These are phyloP conservation scores for Marchantia polymorpha DNA, from an alignment of 225 moss, liverwort and hornwort genomes.

Conservation along the genomic window DNA sequence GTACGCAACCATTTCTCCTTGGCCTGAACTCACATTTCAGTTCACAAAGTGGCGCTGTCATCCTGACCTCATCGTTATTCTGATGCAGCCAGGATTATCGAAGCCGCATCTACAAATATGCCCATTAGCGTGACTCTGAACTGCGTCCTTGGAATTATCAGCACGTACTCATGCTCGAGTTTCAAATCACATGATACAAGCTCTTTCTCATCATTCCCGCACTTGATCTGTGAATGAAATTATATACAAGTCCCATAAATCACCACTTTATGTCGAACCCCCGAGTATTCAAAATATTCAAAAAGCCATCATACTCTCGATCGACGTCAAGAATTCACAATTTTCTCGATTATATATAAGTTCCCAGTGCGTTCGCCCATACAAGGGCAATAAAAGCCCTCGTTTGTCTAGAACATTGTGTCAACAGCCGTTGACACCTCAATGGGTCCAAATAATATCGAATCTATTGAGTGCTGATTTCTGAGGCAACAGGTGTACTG, in stretches of 20 bases:
- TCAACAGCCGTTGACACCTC: not conserved
- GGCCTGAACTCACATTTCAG: too few species aligned
- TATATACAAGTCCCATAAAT: not conserved
- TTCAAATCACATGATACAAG: not conserved
- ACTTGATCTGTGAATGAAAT: not conserved
- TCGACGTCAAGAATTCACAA: not conserved
- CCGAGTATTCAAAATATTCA: not conserved
- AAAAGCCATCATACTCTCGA: not conserved
- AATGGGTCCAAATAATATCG: not conserved
- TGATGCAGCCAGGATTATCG: too few species aligned
- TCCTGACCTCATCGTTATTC: too few species aligned
- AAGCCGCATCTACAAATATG: not conserved
- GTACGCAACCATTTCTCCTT: too few species aligned
- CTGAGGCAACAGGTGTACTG: not conserved
- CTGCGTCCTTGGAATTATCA: not conserved
- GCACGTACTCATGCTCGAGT: not conserved
- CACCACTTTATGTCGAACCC: not conserved
- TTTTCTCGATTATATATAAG: not conserved
- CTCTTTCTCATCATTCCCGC: not conserved
- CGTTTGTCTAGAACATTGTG: conserved; percentile 8
- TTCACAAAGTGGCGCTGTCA: too few species aligned
- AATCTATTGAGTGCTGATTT: not conserved
- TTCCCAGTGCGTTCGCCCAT: not conserved
- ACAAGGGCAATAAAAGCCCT: not conserved
- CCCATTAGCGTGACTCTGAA: not conserved